phyloP scores from a whole-genome alignment of 2,329 filamentous ascomycete species.

The Amphichorda felina region DNA sequence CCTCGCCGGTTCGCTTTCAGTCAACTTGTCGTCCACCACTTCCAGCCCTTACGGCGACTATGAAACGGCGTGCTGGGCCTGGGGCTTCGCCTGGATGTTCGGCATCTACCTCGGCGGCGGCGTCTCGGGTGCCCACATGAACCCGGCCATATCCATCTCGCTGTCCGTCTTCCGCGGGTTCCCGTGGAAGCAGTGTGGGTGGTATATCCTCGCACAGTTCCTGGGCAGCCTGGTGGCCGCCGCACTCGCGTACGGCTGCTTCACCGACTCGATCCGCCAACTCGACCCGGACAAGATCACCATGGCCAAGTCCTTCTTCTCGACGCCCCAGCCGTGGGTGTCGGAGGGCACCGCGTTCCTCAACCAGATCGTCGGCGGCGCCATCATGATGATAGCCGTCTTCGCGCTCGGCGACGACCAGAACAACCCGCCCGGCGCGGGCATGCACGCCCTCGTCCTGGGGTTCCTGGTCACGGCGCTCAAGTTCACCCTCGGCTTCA shows the following conservation, averaged over 20 bases:
- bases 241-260: constrained; percentile 17
- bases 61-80: constrained; percentile 12
- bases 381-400: constrained; percentile 22
- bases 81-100: constrained; percentile 13
- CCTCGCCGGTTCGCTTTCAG: constrained; percentile 7
- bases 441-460: constrained; percentile 22
- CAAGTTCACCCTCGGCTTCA: constrained; percentile 22
- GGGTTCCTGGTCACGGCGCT: constrained; percentile 21
- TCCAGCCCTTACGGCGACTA: constrained; percentile 7
- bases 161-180: constrained; percentile 22
- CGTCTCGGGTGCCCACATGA: constrained; percentile 16
- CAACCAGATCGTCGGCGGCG: constrained; percentile 20
- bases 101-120: constrained; percentile 13
- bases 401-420: constrained; percentile 23
- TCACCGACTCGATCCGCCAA: constrained; percentile 15
- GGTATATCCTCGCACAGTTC: constrained; percentile 18
- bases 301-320: constrained; percentile 20
- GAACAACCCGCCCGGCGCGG: constrained; percentile 22
- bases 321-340: constrained; percentile 13
- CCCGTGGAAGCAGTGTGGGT: constrained; percentile 17
- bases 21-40: constrained; percentile 8
- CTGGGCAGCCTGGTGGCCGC: constrained; percentile 15
- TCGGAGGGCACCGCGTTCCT: constrained; percentile 15
- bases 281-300: constrained; percentile 16
- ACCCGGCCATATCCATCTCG: constrained; percentile 22